phyloP scores from a whole-genome alignment of 208 protist genomes.

The Acanthamoeba culbertsoni region DNA sequence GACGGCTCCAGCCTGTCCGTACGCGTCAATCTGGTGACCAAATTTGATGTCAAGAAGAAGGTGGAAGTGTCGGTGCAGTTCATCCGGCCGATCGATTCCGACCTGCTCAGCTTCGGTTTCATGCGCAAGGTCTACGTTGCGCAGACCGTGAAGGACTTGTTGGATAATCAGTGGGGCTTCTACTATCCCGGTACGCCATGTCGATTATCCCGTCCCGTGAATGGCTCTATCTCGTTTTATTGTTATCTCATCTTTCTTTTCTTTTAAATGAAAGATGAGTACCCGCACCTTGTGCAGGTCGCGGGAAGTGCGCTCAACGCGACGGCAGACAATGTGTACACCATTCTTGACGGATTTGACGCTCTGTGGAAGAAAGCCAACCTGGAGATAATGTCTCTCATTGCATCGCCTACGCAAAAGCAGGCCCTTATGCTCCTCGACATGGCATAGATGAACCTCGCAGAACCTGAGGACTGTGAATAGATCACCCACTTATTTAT shows the following conservation, averaged over 20 bases:
- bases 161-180: neutral
- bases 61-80: neutral
- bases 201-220: neutral
- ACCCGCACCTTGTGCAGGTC: neutral
- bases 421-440: conserved; percentile 11
- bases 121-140: conserved; percentile 47
- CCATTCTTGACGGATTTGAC: neutral
- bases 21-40: conserved; percentile 31
- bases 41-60: neutral
- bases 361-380: neutral
- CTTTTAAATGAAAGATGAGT: neutral
- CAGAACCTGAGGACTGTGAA: too few relatives aligned
- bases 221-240: neutral
- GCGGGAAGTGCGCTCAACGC: neutral
- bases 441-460: too few relatives aligned
- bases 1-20: conserved; percentile 20
- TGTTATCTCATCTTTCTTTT: neutral
- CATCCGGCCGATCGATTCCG: neutral
- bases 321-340: neutral
- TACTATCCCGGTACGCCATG: neutral
- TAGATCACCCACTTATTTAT: too few relatives aligned
- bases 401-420: neutral
- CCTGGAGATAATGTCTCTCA: neutral
- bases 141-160: conserved; percentile 17
- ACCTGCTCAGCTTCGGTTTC: conserved; percentile 15